A percentile compares a stretch with the other conserved stretches of the same genome.
Evolutionary conservation across 176 grass and related monocot species (phyloP).

Genomic region (Stipa capillata): DNA sequence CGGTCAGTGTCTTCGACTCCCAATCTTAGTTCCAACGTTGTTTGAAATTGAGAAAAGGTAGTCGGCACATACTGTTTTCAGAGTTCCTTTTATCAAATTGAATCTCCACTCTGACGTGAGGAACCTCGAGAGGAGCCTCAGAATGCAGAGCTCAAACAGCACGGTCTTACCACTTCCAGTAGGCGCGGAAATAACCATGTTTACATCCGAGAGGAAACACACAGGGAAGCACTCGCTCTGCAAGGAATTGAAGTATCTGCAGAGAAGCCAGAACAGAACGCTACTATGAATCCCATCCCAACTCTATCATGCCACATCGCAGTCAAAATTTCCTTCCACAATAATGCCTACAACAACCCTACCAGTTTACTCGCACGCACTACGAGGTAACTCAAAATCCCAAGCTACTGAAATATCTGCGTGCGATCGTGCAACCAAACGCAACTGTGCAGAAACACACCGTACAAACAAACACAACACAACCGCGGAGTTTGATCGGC

Average conservation of each 20-base stretch:
- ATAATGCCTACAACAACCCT: not conserved
- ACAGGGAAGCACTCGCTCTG: constrained; percentile 83
- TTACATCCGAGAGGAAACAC: constrained; percentile 76
- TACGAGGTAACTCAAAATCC: not conserved
- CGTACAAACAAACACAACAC: not conserved
- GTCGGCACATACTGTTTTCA: constrained; percentile 72
- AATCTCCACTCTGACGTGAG: constrained; percentile 70
- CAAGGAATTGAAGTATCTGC: constrained; percentile 94
- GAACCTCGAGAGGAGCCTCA: constrained; percentile 80
- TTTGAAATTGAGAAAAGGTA: constrained; percentile 13
- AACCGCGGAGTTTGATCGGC: not conserved
- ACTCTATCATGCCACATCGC: not conserved
- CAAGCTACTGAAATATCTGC: not conserved
- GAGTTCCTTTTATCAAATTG: constrained; percentile 56
- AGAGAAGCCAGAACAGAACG: constrained; percentile 2
- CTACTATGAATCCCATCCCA: not conserved
- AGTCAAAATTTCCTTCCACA: not conserved
- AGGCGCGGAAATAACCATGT: constrained; percentile 95
- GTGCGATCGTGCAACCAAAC: not conserved
- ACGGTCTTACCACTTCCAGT: constrained; percentile 95
- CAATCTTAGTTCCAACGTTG: not conserved
- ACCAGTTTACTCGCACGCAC: not conserved
- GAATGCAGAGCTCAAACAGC: constrained; percentile 90
- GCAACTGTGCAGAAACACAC: not conserved
- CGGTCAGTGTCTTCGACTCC: not conserved